Evolutionary conservation across 139 green algal genomes (phyloP).

Genomic region (Edaphochlamys debaryana): DNA sequence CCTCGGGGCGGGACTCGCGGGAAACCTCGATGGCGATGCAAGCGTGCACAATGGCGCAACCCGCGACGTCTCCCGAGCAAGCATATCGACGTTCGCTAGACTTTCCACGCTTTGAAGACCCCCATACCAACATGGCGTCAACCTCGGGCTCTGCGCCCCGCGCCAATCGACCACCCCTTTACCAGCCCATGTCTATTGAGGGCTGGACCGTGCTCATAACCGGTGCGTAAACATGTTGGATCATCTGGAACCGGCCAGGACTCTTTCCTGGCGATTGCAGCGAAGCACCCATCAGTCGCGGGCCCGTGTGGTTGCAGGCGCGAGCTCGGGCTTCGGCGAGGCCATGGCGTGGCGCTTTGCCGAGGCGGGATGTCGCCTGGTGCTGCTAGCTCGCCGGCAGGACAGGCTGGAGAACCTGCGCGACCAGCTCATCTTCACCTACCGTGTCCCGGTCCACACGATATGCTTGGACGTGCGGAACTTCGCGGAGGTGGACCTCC

Average conservation of each 20-base stretch:
- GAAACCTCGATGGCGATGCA: too few relatives aligned
- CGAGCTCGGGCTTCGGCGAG: conserved; percentile 79
- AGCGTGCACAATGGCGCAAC: too few relatives aligned
- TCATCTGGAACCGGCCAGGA: not conserved
- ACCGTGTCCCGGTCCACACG: conserved; percentile 34
- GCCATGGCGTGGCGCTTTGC: conserved; percentile 77
- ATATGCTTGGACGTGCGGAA: conserved; percentile 72
- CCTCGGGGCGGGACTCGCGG: too few relatives aligned
- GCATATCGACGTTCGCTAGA: too few relatives aligned
- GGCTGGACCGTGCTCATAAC: conserved; percentile 65
- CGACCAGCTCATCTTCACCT: conserved; percentile 40
- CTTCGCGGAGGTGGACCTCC: conserved; percentile 47
- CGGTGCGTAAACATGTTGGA: conserved; percentile 18
- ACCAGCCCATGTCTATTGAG: conserved; percentile 51
- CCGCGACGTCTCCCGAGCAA: too few relatives aligned
- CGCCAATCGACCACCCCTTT: conserved; percentile 48
- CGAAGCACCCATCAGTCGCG: not conserved
- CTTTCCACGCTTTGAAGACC: too few relatives aligned
- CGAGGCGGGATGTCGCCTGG: conserved; percentile 73
- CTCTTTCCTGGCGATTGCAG: not conserved
- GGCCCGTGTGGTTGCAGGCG: conserved; percentile 44
- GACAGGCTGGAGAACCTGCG: conserved; percentile 70
- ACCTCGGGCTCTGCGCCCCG: too few relatives aligned
- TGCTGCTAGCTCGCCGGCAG: conserved; percentile 75
- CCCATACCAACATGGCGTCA: too few relatives aligned